A percentile compares a stretch with the other conserved stretches of the same genome.
Evolutionary conservation across 306 rosid genomes (phyloP).

Genomic region (Quercus wislizeni): DNA sequence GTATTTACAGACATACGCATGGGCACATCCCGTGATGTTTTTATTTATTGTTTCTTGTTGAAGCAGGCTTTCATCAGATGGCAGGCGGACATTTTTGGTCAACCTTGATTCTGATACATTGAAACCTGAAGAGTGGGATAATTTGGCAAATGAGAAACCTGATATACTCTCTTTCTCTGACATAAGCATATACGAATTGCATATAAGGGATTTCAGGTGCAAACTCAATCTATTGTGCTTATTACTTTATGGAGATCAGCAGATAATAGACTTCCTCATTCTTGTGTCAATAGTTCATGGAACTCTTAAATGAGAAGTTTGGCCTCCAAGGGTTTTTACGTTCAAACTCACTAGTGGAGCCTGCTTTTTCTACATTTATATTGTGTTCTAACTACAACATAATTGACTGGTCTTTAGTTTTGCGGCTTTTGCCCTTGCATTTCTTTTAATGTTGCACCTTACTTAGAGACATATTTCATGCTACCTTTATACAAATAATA

Average conservation of each 20-base stretch:
- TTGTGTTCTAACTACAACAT: not conserved
- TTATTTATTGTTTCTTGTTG: constrained; percentile 21
- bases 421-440: not conserved
- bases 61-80: constrained; percentile 82
- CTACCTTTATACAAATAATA: not conserved
- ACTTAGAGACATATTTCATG: not conserved
- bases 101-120: constrained; percentile 51
- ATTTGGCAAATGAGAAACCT: constrained; percentile 69
- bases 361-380: not conserved
- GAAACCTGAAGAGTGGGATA: constrained; percentile 85
- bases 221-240: not conserved
- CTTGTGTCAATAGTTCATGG: not conserved
- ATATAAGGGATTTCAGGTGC: constrained; percentile 92
- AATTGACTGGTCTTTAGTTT: not conserved
- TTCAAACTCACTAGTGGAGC: not conserved
- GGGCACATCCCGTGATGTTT: constrained; percentile 4
- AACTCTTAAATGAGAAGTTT: not conserved
- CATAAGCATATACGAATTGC: constrained; percentile 87
- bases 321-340: not conserved
- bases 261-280: not conserved
- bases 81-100: constrained; percentile 61
- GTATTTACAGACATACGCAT: not conserved
- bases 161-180: constrained; percentile 60
- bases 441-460: not conserved
- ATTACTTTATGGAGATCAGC: not conserved